Evolutionary conservation across 2,329 filamentous ascomycete species (phyloP), one percentile per base, ranked within the genome.

Genomic region (Xylariales sp.): DNA sequence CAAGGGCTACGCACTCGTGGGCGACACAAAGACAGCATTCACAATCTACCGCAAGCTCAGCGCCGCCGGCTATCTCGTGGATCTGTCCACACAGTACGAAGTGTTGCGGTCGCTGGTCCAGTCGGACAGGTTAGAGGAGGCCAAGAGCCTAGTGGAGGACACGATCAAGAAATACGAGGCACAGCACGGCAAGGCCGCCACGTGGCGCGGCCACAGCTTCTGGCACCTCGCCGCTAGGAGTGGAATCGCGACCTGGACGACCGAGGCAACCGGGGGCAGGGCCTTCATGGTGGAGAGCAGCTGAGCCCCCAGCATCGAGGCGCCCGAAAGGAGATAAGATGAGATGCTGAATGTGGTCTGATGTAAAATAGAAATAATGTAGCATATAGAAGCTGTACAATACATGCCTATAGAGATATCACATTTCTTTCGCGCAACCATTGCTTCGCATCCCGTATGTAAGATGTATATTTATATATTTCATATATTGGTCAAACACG

Each of bases 1-100:
- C 45, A 76, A 79, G 52, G 83, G 82, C 2, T 87, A 83, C 55
- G 76, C 82, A 6, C 47, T 59, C 11, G 59, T 65, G 8, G 73
- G 74, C 31, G 69, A 81, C 41, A 60, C 70, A 0, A 56, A 56
- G 23, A 65, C 59, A 21, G 76, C 78, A 2, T 62, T 76, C 49
- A 53, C 53, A 33, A 60, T 77, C 27, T 74, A 77, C 46, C 57
- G 67, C 35, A 60, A 65, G 43, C 60, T 77, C 14, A 53, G 62
- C 38, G 52, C 51, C 5, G 54, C 62, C 10, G 60, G 67, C 18
- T 60, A 63, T 4, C 57, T 61, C 13, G 64, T 72, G 11, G 62
- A 63, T 16, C 57, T 73, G 17, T 48, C 56, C 5, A 67, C 66
- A 21, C 62, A 74, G 46, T 52, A 56, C 10, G 65, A 67, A 6